Base-by-base conservation (phyloP, 305 asterid species). In the Fraxinus ornus region DNA sequence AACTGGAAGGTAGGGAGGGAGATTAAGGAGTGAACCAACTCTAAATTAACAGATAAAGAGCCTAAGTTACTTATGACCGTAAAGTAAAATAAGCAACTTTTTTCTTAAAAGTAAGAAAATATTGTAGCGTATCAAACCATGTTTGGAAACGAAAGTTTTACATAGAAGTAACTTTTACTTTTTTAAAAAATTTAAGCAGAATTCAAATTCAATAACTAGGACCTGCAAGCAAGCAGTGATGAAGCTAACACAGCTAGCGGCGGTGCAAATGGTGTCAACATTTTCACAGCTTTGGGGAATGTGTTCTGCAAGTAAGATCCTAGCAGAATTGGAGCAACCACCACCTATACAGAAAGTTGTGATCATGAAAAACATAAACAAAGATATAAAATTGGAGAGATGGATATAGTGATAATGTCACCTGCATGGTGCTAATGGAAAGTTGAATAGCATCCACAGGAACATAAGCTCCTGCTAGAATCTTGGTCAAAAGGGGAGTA, bases 351-450 rank as follows among this genome's bases (percentile, higher is more conserved):
- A 79, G 36, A 66, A 79, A 83, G 21, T 24, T 15, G 15, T 76
- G 35, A 77, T 49, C 68, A 28, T 41, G 47, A 17, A 26, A 19
- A 15, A 66, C 36, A 12, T 8, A 9, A 24, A 57, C 35, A 68
- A n/a, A 5, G 22, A 22, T 70, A 33, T 28, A 73, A 76, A 30
- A 62, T 33, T n/a, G 30, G 15, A 13, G 49, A 47, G 77, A 66
- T 55, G 19, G 74, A 41, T 21, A 75, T 47, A 81, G 84, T 21
- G 49, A 28, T 62, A 74, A 68, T 19, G 68, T 84, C 81, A 95
- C 98, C 97, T 94, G 98, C 86, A 95, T 85, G 26, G 98, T 94
- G 92, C 98, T 95, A 82, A 95, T 75, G 81, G 98, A 92, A 77
- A 95, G 92, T 87, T 89, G 86, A 77, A 89, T 66, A 30, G 95